Evolutionary conservation across 768 basidiomycete species (phyloP), one percentile per base, ranked within the genome.

Genomic region (Boletus eberwhitei): DNA sequence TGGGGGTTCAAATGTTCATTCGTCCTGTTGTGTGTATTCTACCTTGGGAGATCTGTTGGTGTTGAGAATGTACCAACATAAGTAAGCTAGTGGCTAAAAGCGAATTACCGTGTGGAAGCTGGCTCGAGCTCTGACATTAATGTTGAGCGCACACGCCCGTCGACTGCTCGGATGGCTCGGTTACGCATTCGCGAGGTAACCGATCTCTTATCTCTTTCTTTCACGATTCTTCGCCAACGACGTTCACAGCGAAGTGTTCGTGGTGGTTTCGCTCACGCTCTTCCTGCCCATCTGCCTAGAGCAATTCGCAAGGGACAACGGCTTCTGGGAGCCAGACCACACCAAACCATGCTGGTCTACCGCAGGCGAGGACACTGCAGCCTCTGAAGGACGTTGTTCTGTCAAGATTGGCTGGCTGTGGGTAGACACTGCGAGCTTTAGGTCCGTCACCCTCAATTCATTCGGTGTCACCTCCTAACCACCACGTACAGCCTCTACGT

Each of bases 391-490:
- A 16, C 78, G 88, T 26, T 96, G 93, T 70, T 89, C 87, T 5
- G 92, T 94, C 24, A 84, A 84, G 66, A 75, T 96, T 52, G 85
- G 84, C 1, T 92, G 92, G 82, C 55, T 76, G 2, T 96, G 93
- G 93, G 81, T 95, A 47, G 94, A 96, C 65, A 92, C 79, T 13
- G 93, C 94, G 2, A 93, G 92, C 65, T 96, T 93, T 69, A 94
- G 92, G 93, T 90, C 22, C 21, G 62, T 58, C 43, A 0, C n/a
- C 1, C 5, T 16, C 31, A 0, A 1, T 16, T 5, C 22, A 9
- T 34, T 14, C 7, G 9, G 19, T 2, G 5, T 44, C 11, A 3
- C 17, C 14, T 32, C 37, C 46, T 57, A 4, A 59, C 45, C 1
- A 34, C 13, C 19, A 3, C 29, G 0, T 8, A 3, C 63, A 95